Conservation (phyloP, 306 rosid species). For the peach (Prunus persica) region Prunus_persica_NCBIv2 NC_034011.1:21348001-21348500, state of each 20-base stretch:
- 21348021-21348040: constrained; percentile 1
- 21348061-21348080: constrained; percentile 66
- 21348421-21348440: constrained; percentile 35
- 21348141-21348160: constrained; percentile 71
- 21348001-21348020: too few relatives aligned
- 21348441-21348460: constrained; percentile 83
- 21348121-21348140: constrained; percentile 61
- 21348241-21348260: background rate
- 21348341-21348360: background rate
- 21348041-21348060: constrained; percentile 80
- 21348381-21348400: background rate
- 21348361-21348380: constrained; percentile 3
- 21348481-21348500: constrained; percentile 61
- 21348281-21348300: background rate
- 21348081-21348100: constrained; percentile 74
- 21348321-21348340: too few relatives aligned
- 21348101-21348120: constrained; percentile 58
- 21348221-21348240: background rate
- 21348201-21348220: background rate
- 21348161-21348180: constrained; percentile 97
- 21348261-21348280: background rate
- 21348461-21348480: constrained; percentile 68
- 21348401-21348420: constrained; percentile 12
- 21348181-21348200: constrained; percentile 76
- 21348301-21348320: background rate